Evolutionary conservation across 1,284 basidiomycete genomes (phyloP).

Genomic region (Phellinidium pouzarii): DNA sequence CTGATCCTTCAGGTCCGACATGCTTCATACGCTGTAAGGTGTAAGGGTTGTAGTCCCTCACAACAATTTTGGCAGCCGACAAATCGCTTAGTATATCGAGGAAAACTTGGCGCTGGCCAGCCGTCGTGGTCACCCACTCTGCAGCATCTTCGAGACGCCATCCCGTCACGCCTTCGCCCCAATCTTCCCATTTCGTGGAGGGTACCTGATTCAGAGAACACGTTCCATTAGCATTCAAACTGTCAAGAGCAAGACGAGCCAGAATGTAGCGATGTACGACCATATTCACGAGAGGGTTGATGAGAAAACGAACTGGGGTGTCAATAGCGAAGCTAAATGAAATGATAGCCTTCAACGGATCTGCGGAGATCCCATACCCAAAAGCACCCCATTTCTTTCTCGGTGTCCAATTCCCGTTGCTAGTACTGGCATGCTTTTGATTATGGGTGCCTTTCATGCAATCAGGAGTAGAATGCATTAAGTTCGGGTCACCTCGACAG

Average conservation of each 20-base stretch:
- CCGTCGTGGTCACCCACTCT: slow-evolving; percentile 7
- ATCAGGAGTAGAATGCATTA: slow-evolving; percentile 1
- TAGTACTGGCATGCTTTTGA: not conserved
- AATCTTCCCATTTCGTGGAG: slow-evolving; percentile 2
- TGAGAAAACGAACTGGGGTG: not conserved
- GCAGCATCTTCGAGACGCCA: slow-evolving; percentile 1
- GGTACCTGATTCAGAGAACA: not conserved
- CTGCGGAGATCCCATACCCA: not conserved
- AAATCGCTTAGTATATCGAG: not conserved
- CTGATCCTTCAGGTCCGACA: not conserved
- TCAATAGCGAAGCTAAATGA: slow-evolving; percentile 1
- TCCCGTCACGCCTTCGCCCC: slow-evolving; percentile 6
- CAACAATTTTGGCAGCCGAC: not conserved
- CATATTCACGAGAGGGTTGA: not conserved
- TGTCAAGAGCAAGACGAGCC: slow-evolving; percentile 2
- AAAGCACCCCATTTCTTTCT: slow-evolving; percentile 1
- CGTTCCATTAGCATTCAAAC: not conserved
- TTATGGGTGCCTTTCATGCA: not conserved
- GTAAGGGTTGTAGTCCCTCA: slow-evolving; percentile 13
- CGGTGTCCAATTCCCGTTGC: not conserved
- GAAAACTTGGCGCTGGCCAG: slow-evolving; percentile 12
- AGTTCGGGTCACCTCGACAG: slow-evolving; percentile 14
- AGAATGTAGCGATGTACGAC: slow-evolving; percentile 12
- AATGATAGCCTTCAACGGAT: slow-evolving; percentile 5
- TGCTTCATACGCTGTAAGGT: not conserved